Conservation (phyloP, 345 rosid species). For the Crucihimalaya himalaica region DNA sequence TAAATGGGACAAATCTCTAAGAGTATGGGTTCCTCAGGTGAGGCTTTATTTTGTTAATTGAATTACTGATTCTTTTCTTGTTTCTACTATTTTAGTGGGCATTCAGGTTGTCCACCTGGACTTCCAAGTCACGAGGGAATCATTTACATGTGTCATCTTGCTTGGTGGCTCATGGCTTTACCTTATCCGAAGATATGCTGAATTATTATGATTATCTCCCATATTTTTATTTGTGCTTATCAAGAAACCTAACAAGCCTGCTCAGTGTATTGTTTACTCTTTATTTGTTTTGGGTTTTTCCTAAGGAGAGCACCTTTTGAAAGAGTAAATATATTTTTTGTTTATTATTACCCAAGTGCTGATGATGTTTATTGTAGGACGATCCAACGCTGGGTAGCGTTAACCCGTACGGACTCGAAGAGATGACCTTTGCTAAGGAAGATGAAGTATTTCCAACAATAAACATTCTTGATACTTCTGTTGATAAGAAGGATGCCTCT, state of each 20-base stretch:
- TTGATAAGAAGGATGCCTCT: conserved; percentile 32
- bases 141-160: conserved; percentile 14
- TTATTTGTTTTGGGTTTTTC: background rate
- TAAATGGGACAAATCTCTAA: conserved; percentile 74
- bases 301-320: background rate
- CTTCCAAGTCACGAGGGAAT: background rate
- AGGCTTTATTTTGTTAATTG: background rate
- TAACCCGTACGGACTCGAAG: conserved; percentile 63
- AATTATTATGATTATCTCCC: conserved; percentile 7
- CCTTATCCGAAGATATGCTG: conserved; percentile 1
- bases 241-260: background rate
- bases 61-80: background rate
- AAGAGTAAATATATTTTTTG: background rate
- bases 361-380: conserved; percentile 47
- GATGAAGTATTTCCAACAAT: conserved; percentile 68
- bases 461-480: conserved; percentile 46
- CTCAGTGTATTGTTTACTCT: background rate
- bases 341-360: background rate
- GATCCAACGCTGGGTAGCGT: conserved; percentile 32
- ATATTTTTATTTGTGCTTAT: conserved; percentile 8
- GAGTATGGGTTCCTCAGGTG: conserved; percentile 98
- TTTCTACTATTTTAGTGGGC: background rate
- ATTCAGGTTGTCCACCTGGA: conserved; percentile 2
- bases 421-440: conserved; percentile 81
- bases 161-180: conserved; percentile 19